phyloP scores from a whole-genome alignment of 805 yeast genomes.

The Monosporozyma siamensis region DNA sequence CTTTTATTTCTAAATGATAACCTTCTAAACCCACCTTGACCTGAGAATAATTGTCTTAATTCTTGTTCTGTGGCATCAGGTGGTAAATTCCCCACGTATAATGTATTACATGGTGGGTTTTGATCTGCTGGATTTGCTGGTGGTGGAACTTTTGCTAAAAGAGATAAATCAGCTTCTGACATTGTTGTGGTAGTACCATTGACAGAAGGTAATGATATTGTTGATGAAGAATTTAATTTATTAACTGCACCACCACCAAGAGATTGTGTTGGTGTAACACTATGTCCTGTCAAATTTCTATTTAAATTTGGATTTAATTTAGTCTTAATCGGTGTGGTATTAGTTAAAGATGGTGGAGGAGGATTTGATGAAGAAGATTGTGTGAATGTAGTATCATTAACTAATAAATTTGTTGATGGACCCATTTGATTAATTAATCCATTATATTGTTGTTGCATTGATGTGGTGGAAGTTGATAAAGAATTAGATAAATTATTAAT shows the following conservation, averaged over 20 bases:
- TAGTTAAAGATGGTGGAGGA: background rate
- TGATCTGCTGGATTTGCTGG: constrained; percentile 98
- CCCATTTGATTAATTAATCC: constrained; percentile 9
- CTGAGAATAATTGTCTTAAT: constrained; percentile 73
- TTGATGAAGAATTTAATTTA: constrained; percentile 2
- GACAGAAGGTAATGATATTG: constrained; percentile 8
- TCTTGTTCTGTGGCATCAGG: constrained; percentile 95
- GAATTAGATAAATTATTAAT: constrained; percentile 9
- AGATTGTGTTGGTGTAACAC: background rate
- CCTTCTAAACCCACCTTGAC: constrained; percentile 87
- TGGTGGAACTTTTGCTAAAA: constrained; percentile 73
- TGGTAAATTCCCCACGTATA: constrained; percentile 94
- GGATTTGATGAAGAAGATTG: constrained; percentile 1
- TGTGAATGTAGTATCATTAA: background rate
- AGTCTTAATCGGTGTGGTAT: constrained; percentile 2
- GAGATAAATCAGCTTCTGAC: constrained; percentile 52
- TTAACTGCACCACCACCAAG: background rate
- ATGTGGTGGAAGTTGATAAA: constrained; percentile 10
- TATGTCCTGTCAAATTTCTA: constrained; percentile 1
- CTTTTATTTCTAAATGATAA: constrained; percentile 80
- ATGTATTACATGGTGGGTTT: constrained; percentile 95
- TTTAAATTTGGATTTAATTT: background rate
- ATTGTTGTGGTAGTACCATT: constrained; percentile 15
- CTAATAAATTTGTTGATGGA: constrained; percentile 1
- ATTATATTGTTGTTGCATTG: constrained; percentile 9